These are phyloP conservation scores for Lanmaoa pseudosensibilis DNA, from an alignment of 768 basidiomycete species.

Conservation along the genomic window DNA sequence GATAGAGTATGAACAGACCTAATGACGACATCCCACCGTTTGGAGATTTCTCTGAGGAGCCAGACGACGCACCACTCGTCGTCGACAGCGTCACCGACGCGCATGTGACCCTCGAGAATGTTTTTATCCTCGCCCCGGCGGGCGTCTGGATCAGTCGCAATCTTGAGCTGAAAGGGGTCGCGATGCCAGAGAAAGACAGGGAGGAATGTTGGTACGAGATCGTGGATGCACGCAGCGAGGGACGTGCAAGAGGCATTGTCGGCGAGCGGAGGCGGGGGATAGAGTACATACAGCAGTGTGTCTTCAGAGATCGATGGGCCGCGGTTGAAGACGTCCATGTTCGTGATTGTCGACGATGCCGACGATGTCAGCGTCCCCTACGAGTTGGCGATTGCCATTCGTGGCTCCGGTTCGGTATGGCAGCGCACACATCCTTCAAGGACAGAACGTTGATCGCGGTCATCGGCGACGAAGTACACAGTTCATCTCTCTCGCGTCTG, in stretches of 20 bases:
- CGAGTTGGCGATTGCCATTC: conserved; percentile 17
- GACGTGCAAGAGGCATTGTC: conserved; percentile 63
- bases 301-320: conserved; percentile 84
- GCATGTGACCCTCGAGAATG: conserved; percentile 78
- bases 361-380: neutral
- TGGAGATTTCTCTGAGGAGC: conserved; percentile 76
- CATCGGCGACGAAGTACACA: conserved; percentile 91
- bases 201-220: conserved; percentile 54
- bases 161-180: conserved; percentile 77
- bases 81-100: conserved; percentile 95
- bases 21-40: conserved; percentile 76
- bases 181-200: conserved; percentile 79
- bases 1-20: conserved; percentile 50
- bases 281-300: conserved; percentile 73
- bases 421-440: conserved; percentile 58
- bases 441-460: conserved; percentile 89
- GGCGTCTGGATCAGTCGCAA: conserved; percentile 48
- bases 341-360: neutral
- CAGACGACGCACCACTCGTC: conserved; percentile 97
- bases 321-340: conserved; percentile 71
- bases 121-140: conserved; percentile 37
- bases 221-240: conserved; percentile 66
- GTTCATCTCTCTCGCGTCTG: neutral
- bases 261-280: conserved; percentile 53
- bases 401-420: conserved; percentile 38